phyloP scores from a whole-genome alignment of 345 rosid species.

The Pseudoturritis turrita region DNA sequence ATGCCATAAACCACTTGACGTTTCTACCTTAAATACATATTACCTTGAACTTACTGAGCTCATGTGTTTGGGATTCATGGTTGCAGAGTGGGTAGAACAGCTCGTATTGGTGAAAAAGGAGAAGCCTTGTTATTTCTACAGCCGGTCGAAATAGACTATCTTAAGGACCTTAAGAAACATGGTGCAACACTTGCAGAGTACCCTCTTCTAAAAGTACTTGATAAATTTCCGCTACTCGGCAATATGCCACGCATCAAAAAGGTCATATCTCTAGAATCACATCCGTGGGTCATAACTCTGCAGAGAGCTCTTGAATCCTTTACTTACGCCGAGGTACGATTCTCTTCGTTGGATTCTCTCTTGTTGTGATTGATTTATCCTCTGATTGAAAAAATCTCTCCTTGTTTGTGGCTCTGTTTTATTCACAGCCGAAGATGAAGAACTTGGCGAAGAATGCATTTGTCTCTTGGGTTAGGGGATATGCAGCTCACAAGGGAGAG shows the following conservation, averaged over 20 bases:
- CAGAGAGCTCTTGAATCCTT: slow-evolving; percentile 78
- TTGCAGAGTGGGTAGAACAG: slow-evolving; percentile 95
- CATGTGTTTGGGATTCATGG: neutral
- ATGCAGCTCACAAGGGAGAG: slow-evolving; percentile 86
- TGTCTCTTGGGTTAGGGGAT: slow-evolving; percentile 92
- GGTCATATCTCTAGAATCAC: slow-evolving; percentile 51
- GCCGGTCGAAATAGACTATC: slow-evolving; percentile 78
- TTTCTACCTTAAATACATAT: neutral
- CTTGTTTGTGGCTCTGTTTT: slow-evolving; percentile 5
- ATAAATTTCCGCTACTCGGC: slow-evolving; percentile 51
- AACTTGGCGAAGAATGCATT: slow-evolving; percentile 72
- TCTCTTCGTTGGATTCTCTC: neutral
- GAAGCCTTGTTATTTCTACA: slow-evolving; percentile 84
- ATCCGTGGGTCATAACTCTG: slow-evolving; percentile 75
- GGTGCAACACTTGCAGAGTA: slow-evolving; percentile 74
- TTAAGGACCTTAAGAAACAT: slow-evolving; percentile 78
- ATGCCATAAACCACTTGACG: neutral
- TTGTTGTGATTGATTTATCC: neutral
- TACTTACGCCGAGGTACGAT: slow-evolving; percentile 49
- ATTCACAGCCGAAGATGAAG: slow-evolving; percentile 61
- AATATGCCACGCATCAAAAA: slow-evolving; percentile 44
- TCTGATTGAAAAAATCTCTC: neutral
- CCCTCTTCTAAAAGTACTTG: slow-evolving; percentile 72
- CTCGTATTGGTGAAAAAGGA: slow-evolving; percentile 91
- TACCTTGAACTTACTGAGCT: neutral